Evolutionary conservation across 176 grass and related monocot species (phyloP).

Genomic region (Oryza brachyantha): DNA sequence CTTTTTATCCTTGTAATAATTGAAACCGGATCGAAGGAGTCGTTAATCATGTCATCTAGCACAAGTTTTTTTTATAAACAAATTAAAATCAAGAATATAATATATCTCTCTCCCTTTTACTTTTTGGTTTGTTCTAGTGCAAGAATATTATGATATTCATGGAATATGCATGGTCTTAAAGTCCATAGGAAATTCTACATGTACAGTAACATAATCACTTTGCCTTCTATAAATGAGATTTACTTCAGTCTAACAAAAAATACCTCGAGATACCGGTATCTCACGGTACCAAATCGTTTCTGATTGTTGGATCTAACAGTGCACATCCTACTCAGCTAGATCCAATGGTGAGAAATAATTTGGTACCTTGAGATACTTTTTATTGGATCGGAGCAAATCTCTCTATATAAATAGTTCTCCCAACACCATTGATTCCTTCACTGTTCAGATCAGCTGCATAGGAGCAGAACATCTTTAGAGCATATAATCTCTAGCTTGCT

Average conservation of each 20-base stretch:
- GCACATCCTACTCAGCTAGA: too few relatives aligned
- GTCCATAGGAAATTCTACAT: too few relatives aligned
- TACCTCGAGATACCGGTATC: too few relatives aligned
- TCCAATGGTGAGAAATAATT: too few relatives aligned
- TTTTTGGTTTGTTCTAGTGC: background rate
- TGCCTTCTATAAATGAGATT: too few relatives aligned
- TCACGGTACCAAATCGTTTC: too few relatives aligned
- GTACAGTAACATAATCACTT: background rate
- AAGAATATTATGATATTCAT: background rate
- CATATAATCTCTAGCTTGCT: background rate
- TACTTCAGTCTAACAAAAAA: too few relatives aligned
- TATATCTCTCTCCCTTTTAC: background rate
- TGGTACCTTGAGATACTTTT: too few relatives aligned
- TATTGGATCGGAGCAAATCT: too few relatives aligned
- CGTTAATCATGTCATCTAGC: background rate
- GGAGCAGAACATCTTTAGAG: background rate
- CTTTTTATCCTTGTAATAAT: background rate
- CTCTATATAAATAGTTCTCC: background rate
- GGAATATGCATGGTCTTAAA: too few relatives aligned
- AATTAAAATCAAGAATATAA: background rate
- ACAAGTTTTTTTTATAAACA: background rate
- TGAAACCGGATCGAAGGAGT: background rate
- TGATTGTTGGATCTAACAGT: too few relatives aligned
- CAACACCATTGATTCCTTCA: background rate
- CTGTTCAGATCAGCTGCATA: background rate